phyloP scores from a whole-genome alignment of 441 rosid genomes.

The Aquilaria agallochum region DNA sequence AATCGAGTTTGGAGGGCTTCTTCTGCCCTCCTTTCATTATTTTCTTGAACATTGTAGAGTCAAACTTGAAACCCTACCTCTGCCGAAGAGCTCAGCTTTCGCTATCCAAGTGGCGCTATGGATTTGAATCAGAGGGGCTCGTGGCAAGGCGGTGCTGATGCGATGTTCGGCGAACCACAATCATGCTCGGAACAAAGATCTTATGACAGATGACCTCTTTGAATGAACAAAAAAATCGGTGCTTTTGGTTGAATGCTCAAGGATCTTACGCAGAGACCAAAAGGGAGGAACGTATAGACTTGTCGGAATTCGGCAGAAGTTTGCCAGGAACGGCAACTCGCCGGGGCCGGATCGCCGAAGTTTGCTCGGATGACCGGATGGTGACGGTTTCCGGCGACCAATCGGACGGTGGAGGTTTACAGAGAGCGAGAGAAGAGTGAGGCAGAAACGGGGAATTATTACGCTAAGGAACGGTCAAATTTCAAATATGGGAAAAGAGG shows the following conservation, averaged over 20 bases:
- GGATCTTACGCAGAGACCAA: conserved; percentile 16
- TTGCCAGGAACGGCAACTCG: conserved; percentile 19
- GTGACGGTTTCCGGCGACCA: conserved; percentile 27
- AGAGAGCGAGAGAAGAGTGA: conserved; percentile 1
- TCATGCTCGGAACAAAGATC: conserved; percentile 24
- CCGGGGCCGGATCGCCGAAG: conserved; percentile 29
- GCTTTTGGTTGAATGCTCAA: background rate
- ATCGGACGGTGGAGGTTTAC: conserved; percentile 15
- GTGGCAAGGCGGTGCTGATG: conserved; percentile 7
- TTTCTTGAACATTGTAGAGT: conserved; percentile 69
- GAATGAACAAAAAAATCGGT: conserved; percentile 7
- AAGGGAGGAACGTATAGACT: conserved; percentile 1
- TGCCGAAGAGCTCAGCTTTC: conserved; percentile 6
- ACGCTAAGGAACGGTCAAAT: conserved; percentile 15
- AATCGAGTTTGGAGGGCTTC: conserved; percentile 70
- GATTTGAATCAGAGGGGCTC: conserved; percentile 12
- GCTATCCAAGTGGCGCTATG: conserved; percentile 5
- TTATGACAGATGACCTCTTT: background rate
- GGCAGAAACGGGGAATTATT: conserved; percentile 14
- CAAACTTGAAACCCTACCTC: conserved; percentile 28
- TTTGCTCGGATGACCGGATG: conserved; percentile 20
- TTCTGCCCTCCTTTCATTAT: conserved; percentile 69
- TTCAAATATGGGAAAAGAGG: background rate
- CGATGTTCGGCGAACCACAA: conserved; percentile 24
- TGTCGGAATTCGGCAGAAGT: conserved; percentile 15